Evolutionary conservation across 2,329 filamentous ascomycete species (phyloP).

Genomic region (Xylariaceae sp.): DNA sequence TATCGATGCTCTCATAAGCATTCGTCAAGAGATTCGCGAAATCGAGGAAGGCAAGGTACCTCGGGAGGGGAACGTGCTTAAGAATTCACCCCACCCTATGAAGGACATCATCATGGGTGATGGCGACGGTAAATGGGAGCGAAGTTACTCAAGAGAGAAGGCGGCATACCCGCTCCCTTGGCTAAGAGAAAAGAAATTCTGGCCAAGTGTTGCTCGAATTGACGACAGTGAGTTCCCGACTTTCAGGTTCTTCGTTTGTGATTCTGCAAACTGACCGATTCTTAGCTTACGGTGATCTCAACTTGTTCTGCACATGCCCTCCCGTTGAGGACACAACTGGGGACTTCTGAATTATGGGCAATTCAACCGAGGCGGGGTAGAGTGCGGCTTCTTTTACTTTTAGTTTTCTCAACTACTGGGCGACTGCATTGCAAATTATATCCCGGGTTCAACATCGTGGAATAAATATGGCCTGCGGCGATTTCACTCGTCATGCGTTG

Average conservation of each 20-base stretch:
- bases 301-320: constrained; percentile 92
- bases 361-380: neutral
- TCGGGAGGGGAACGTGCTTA: constrained; percentile 75
- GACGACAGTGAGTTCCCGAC: constrained; percentile 70
- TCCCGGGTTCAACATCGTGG: neutral
- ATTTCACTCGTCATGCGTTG: no score
- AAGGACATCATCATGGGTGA: constrained; percentile 68
- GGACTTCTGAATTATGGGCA: constrained; percentile 3
- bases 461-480: neutral
- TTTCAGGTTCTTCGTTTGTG: neutral
- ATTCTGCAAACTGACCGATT: neutral
- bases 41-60: constrained; percentile 76
- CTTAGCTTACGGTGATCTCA: constrained; percentile 79
- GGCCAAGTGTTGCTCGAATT: constrained; percentile 80
- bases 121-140: constrained; percentile 63
- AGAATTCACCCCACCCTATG: constrained; percentile 83
- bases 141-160: constrained; percentile 74
- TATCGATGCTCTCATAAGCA: constrained; percentile 82
- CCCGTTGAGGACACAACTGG: constrained; percentile 65
- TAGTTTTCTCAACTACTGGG: neutral
- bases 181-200: constrained; percentile 94
- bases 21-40: constrained; percentile 77
- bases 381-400: neutral
- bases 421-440: neutral
- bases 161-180: constrained; percentile 83